Evolutionary conservation across 345 rosid genomes (phyloP).

Genomic region (Eucalyptus paniculata): DNA sequence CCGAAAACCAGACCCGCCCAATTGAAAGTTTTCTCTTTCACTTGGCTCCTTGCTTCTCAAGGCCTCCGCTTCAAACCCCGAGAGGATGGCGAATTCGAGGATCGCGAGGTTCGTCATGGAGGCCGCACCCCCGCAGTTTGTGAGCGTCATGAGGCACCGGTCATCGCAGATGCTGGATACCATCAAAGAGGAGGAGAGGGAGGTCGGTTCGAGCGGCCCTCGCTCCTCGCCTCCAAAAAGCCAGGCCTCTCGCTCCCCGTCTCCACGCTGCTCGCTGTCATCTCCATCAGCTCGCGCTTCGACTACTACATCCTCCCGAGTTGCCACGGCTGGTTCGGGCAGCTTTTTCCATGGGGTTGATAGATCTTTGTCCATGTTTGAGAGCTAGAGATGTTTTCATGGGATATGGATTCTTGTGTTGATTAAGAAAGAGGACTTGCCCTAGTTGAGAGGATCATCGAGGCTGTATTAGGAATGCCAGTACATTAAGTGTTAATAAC

Average conservation of each 20-base stretch:
- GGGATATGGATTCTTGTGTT: neutral
- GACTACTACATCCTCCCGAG: neutral
- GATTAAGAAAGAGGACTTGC: neutral
- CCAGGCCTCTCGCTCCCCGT: neutral
- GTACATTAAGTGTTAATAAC: neutral
- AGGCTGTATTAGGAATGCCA: neutral
- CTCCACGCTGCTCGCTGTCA: neutral
- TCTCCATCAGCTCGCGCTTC: neutral
- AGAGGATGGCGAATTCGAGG: conserved; percentile 54
- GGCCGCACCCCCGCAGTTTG: conserved; percentile 84
- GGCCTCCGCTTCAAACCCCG: neutral
- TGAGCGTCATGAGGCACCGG: conserved; percentile 63
- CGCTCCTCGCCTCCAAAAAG: neutral
- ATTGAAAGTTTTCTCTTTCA: neutral
- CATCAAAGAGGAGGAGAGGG: conserved; percentile 74
- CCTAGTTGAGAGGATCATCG: neutral
- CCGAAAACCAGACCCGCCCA: neutral
- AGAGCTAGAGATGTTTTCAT: neutral
- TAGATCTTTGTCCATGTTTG: conserved; percentile 12
- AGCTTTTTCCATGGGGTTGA: conserved; percentile 12
- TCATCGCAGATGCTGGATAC: conserved; percentile 76
- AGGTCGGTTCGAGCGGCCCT: conserved; percentile 9
- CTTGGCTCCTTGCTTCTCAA: neutral
- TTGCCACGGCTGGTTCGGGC: neutral
- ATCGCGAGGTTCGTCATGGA: conserved; percentile 62